Conservation (phyloP, 1,284 basidiomycete genomes). For the Ganoderma meredithae region DNA sequence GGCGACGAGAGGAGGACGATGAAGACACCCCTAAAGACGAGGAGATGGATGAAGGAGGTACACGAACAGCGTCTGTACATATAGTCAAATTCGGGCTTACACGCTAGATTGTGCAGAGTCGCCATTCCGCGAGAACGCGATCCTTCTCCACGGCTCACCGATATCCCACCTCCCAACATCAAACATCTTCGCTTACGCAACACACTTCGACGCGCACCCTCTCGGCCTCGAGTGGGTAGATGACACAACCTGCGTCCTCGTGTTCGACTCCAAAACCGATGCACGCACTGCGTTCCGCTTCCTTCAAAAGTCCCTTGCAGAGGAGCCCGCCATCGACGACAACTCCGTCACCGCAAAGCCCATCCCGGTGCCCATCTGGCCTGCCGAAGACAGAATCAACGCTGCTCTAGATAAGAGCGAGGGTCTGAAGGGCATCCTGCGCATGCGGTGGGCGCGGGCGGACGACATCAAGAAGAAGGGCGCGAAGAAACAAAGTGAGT, state of each 20-base stretch:
- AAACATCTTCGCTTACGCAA: constrained; percentile 78
- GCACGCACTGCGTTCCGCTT: constrained; percentile 59
- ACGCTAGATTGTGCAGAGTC: constrained; percentile 27
- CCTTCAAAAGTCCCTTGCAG: constrained; percentile 58
- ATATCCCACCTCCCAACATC: constrained; percentile 74
- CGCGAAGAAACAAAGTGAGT: constrained; percentile 71
- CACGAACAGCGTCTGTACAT: not conserved
- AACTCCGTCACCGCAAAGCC: constrained; percentile 68
- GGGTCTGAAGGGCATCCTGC: constrained; percentile 66
- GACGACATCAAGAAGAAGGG: constrained; percentile 79
- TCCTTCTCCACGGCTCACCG: constrained; percentile 73
- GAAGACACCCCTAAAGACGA: constrained; percentile 43
- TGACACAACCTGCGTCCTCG: constrained; percentile 78
- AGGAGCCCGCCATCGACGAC: constrained; percentile 57
- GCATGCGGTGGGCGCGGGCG: constrained; percentile 73
- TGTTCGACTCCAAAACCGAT: constrained; percentile 63
- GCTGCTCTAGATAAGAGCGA: constrained; percentile 68
- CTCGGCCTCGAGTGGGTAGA: constrained; percentile 81
- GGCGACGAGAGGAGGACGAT: constrained; percentile 56
- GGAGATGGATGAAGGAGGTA: constrained; percentile 48
- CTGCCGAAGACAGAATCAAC: constrained; percentile 78
- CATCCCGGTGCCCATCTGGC: constrained; percentile 76
- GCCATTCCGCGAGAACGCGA: constrained; percentile 67
- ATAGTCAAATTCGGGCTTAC: constrained; percentile 52
- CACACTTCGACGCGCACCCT: constrained; percentile 73